These are phyloP conservation scores for Smallanthus sonchifolius DNA, from an alignment of 129 eudicot species.

Conservation along the genomic window DNA sequence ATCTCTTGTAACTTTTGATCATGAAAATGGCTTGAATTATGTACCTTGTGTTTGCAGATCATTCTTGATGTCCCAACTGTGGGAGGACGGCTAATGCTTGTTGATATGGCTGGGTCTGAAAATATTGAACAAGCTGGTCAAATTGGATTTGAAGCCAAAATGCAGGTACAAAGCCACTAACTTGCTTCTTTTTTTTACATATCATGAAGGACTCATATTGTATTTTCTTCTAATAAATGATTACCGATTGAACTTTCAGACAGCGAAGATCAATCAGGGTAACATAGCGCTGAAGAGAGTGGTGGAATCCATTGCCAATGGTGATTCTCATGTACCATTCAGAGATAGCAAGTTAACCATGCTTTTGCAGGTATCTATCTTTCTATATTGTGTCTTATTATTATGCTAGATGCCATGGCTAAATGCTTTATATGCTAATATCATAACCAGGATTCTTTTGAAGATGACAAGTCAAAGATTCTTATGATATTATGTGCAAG, in stretches of 20 bases:
- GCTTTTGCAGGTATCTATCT: slow-evolving; percentile 81
- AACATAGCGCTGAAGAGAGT: slow-evolving; percentile 91
- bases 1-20: background rate
- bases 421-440: background rate
- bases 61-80: slow-evolving; percentile 94
- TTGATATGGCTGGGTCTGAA: slow-evolving; percentile 99
- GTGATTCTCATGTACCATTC: slow-evolving; percentile 99
- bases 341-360: slow-evolving; percentile 97
- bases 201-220: background rate
- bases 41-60: slow-evolving; percentile 40
- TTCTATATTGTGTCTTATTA: background rate
- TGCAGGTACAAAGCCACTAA: slow-evolving; percentile 60
- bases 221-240: background rate
- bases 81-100: slow-evolving; percentile 97
- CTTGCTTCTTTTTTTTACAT: background rate
- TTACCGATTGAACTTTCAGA: slow-evolving; percentile 45
- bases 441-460: slow-evolving; percentile 69
- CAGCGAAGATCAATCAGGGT: slow-evolving; percentile 95
- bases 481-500: slow-evolving; percentile 93
- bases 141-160: slow-evolving; percentile 85
- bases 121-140: slow-evolving; percentile 98
- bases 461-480: slow-evolving; percentile 94
- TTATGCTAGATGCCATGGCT: background rate
- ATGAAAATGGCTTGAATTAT: background rate
- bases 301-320: slow-evolving; percentile 96